Evolutionary conservation across 345 rosid genomes (phyloP), one percentile per base, ranked within the genome.

Genomic region (Isatis tinctoria): DNA sequence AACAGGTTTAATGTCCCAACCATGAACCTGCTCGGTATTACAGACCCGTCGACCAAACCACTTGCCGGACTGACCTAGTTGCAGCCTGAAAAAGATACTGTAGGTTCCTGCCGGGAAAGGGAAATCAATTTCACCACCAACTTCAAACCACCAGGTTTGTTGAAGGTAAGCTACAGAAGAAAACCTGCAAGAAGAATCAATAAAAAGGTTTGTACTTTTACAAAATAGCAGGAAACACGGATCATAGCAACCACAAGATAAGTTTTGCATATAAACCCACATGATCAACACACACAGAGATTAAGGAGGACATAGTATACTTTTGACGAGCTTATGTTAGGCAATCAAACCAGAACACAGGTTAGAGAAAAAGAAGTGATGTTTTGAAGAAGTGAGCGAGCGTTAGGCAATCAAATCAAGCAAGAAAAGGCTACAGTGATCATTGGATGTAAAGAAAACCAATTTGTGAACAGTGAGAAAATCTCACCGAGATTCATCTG

Each of bases 121-220:
- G 70, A 96, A 92, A 74, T 96, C 97, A 16, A 96, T 80, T 74
- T 89, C 91, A 1, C 99, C 97, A n/a, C 84, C 78, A 5, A 89
- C 96, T 81, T 96, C 97, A 65, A 92, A 85, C 99, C 99, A 96
- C 99, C 99, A 96, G 48, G 76, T 92, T 83, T 92, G 99, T 79
- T 90, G 98, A 56, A 96, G 98, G 83, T 90, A 96, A 28, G 98
- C 97, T 48, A 96, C 83, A n/a, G 87, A 83, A 2, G 70, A 26
- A 64, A 96, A 96, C 74, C 99, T 96, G 56, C 74, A 49, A 49
- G 56, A 78, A 43, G 28, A 73, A 69, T 28, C 65, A 54, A 69
- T 36, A 10, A 20, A 44, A 70, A 60, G n/a, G 37, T 67, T 54
- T 12, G 10, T 10, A 12, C 12, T 51, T 41, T 1, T 30, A 22